These are phyloP conservation scores for Fraxinus floribunda DNA, from an alignment of 305 asterid genomes.

Conservation along the genomic window DNA sequence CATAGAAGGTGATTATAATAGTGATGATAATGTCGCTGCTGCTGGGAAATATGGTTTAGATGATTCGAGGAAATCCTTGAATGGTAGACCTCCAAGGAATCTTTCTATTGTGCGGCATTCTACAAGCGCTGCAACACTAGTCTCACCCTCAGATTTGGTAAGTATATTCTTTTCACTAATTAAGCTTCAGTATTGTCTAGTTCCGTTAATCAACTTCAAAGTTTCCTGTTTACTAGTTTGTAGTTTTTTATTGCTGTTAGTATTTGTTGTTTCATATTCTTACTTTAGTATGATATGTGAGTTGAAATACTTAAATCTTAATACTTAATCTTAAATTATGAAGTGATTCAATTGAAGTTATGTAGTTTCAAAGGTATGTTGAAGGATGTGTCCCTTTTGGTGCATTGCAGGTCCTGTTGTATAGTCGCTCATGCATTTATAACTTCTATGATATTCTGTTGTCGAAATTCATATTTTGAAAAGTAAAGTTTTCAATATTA, in stretches of 20 bases:
- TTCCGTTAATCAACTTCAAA: neutral
- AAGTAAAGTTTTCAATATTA: neutral
- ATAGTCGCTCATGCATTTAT: neutral
- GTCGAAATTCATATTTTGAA: neutral
- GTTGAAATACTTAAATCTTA: neutral
- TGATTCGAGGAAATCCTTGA: slow-evolving; percentile 36
- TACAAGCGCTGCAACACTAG: slow-evolving; percentile 40
- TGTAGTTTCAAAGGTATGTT: neutral
- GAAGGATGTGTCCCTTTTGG: neutral
- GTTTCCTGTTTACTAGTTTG: neutral
- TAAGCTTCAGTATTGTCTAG: neutral
- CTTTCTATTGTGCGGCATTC: slow-evolving; percentile 53
- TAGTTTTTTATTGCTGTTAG: neutral
- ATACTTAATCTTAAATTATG: slow-evolving; percentile 4
- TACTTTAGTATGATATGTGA: slow-evolving; percentile 1
- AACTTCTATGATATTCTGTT: neutral
- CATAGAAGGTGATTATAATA: slow-evolving; percentile 38
- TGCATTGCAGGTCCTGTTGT: neutral
- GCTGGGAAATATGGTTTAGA: slow-evolving; percentile 35
- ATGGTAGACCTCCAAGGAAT: slow-evolving; percentile 61
- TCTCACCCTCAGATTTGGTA: slow-evolving; percentile 48
- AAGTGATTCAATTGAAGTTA: neutral
- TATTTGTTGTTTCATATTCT: neutral
- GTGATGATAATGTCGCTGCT: slow-evolving; percentile 34
- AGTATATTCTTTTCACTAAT: slow-evolving; percentile 13